Percentiles rank a stretch among this genome's conserved stretches.
Evolutionary conservation across 805 yeast species (phyloP).

Genomic region (Candida golubevii): DNA sequence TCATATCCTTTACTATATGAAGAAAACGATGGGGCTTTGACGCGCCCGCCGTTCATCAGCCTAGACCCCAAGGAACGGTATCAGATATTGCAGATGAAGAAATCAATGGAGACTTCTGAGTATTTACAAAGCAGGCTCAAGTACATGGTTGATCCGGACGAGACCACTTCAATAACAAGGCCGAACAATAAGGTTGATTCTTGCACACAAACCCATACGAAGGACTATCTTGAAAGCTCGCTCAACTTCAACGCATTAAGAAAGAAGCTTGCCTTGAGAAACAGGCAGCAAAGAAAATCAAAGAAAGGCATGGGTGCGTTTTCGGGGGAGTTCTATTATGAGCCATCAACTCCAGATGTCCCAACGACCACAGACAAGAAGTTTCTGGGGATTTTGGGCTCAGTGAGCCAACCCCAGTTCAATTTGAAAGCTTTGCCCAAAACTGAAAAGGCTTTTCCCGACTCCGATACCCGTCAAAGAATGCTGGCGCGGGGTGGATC

Average conservation of each 20-base stretch:
- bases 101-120: slow-evolving; percentile 34
- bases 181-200: slow-evolving; percentile 33
- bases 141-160: slow-evolving; percentile 40
- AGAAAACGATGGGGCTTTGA: slow-evolving; percentile 35
- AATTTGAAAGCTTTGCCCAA: background rate
- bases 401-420: slow-evolving; percentile 30
- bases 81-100: slow-evolving; percentile 37
- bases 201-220: slow-evolving; percentile 38
- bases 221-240: slow-evolving; percentile 24
- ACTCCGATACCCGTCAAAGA: slow-evolving; percentile 5
- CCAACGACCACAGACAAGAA: slow-evolving; percentile 5
- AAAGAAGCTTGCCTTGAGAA: slow-evolving; percentile 14
- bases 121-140: slow-evolving; percentile 30
- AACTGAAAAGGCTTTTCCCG: slow-evolving; percentile 1
- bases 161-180: slow-evolving; percentile 24
- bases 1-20: slow-evolving; percentile 32
- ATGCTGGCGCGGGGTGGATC: slow-evolving; percentile 2
- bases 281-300: slow-evolving; percentile 9
- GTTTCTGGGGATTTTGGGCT: slow-evolving; percentile 34
- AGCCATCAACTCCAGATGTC: slow-evolving; percentile 11
- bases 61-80: slow-evolving; percentile 42
- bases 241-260: slow-evolving; percentile 24
- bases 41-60: slow-evolving; percentile 42
- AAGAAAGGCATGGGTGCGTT: slow-evolving; percentile 25
- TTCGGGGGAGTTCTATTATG: slow-evolving; percentile 36